Evolutionary conservation across 192 early-diverging fungal genomes (phyloP), one percentile per base, ranked within the genome.

Genomic region (Backusella westeae): DNA sequence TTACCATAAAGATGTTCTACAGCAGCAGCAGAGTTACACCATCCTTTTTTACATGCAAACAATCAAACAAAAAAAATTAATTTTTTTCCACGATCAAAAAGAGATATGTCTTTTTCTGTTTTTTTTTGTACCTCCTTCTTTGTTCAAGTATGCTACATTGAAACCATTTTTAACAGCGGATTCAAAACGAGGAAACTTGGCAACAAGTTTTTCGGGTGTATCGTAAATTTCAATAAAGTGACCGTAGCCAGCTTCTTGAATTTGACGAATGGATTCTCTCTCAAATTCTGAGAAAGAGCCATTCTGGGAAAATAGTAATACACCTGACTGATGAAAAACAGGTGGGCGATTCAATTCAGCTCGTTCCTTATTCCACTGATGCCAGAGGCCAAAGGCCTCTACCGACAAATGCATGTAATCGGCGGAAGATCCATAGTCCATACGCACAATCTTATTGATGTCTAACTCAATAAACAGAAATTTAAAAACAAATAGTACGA

Each of bases 361-460:
- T 32, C 68, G 38, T 23, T 79, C 78, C 34, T 74, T 69, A 52
- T 79, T 75, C 73, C 72, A 75, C 35, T 79, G 72, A 53, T 75
- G 72, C 78, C 78, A 79, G 15, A 42, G n/a, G 5, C 23, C 21
- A 21, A 79, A 34, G 12, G 73, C 42, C n/a, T 75, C 73, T 14
- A 75, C 26, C 0, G 73, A 38, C 8, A 79, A 42, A 35, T 69
- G 56, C 72, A 75, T 74, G 38, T 79, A 79, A 7, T 69, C 14
- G 5, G 46, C 65, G 4, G 70, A 39, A 9, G 8, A 17, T 34
- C 65, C 78, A 74, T 79, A 79, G 6, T 79, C 78, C 38, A 59
- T 73, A 5, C 78, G 56, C 10, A 79, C 78, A 69, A 67, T 67
- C 34, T 79, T 79, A 34, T 67, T 79, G 23, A 79, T 79, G 69